Base-by-base conservation (phyloP, 805 yeast species). In the Myxozyma udenii region DNA sequence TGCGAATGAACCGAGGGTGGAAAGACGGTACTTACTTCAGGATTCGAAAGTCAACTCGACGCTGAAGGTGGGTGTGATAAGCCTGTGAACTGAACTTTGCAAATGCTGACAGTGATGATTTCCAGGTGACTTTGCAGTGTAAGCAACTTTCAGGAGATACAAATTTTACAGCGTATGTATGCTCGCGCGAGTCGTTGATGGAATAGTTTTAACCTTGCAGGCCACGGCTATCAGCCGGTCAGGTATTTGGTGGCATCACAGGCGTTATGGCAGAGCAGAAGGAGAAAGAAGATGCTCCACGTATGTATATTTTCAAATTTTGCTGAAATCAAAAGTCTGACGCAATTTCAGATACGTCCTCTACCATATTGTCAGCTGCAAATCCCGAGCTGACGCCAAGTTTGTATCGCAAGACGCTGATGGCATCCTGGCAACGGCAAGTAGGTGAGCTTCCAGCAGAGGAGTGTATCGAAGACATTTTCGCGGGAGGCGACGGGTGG, bases 41-140 rank as follows among this genome's bases (percentile, higher is more conserved):
- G 78, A 87, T 24, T 84, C 95, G 1, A 87, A 87, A 59, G 80
- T 91, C 18, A 91, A 91, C 66, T 83, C 95, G 1, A 84, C 87
- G n/a, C 67, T 85, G 36, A 82, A 77, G 44, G 60, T 63, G 19
- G 19, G 55, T 33, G 11, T n/a, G 28, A 14, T 33, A 4, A 4
- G 32, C 18, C 19, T 12, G 25, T 1, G 3, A 14, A 2, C 11
- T 11, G 11, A 9, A 23, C 16, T 19, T 6, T 7, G 44, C 14
- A 26, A 14, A 2, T 25, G 26, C 23, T 39, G 36, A 40, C 24
- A 2, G n/a, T 14, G 14, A 2, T 4, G 11, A 33, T 24, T 7
- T 7, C 21, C 25, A 53, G 59, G 41, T 56, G 3, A 46, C 53
- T 3, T 6, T 56, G 19, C 39, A 33, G 23, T 22, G 47, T 9